A percentile compares a stretch with the other conserved stretches of the same genome.
Evolutionary conservation across 768 basidiomycete genomes (phyloP).

Genomic region (Rickenella mellea): DNA sequence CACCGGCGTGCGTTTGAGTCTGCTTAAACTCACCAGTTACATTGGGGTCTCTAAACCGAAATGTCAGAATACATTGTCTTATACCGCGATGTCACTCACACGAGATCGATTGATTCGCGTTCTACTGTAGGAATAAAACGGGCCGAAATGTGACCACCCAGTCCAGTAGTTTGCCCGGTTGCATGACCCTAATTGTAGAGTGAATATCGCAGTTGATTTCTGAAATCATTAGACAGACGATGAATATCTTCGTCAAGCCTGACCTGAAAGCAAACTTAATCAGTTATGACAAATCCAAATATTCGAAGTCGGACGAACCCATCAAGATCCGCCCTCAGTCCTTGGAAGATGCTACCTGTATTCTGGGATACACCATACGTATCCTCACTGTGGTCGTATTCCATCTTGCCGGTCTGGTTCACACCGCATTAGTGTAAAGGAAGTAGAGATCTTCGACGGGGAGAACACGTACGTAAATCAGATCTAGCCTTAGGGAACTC

Average conservation of each 20-base stretch:
- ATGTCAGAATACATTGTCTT: constrained; percentile 1
- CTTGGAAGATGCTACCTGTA: constrained; percentile 78
- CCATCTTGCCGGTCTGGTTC: constrained; percentile 67
- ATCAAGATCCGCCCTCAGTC: constrained; percentile 77
- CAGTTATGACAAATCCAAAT: background rate
- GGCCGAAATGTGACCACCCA: constrained; percentile 59
- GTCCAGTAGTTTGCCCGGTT: constrained; percentile 87
- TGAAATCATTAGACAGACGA: background rate
- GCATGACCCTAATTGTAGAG: constrained; percentile 88
- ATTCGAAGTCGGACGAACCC: constrained; percentile 35
- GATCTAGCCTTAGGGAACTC: constrained; percentile 56
- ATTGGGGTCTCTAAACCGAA: constrained; percentile 55
- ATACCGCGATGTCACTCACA: constrained; percentile 33
- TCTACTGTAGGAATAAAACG: constrained; percentile 95
- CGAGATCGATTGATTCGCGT: constrained; percentile 84
- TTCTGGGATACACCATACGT: constrained; percentile 50
- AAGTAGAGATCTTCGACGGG: background rate
- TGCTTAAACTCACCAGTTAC: constrained; percentile 47
- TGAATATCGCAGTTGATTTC: constrained; percentile 43
- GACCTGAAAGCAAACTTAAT: constrained; percentile 26
- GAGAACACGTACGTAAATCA: constrained; percentile 61
- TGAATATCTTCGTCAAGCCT: constrained; percentile 59
- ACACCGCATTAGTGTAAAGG: constrained; percentile 2
- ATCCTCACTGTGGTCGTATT: constrained; percentile 74
- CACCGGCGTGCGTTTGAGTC: background rate